Percentiles rank a stretch among this genome's conserved stretches.
phyloP scores from a whole-genome alignment of 2,329 filamentous ascomycete species.

The Neurospora sp. region DNA sequence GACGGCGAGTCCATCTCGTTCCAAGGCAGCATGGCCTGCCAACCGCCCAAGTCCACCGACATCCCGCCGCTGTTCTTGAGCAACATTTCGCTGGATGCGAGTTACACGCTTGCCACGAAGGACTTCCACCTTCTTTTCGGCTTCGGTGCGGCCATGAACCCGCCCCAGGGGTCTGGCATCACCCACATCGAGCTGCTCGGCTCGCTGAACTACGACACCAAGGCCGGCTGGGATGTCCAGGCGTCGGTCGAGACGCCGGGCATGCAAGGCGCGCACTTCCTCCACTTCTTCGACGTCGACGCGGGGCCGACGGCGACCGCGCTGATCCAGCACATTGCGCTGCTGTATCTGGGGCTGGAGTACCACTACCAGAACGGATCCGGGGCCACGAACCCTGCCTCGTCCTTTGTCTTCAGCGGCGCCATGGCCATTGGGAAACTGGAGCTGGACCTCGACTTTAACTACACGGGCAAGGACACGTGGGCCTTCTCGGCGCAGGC shows the following conservation, averaged over 20 bases:
- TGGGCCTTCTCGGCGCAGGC: slow-evolving; percentile 6
- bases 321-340: slow-evolving; percentile 11
- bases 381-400: background rate
- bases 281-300: slow-evolving; percentile 9
- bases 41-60: background rate
- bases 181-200: slow-evolving; percentile 3
- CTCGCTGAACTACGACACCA: slow-evolving; percentile 4
- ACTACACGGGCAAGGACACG: background rate
- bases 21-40: slow-evolving; percentile 1
- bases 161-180: background rate
- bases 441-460: slow-evolving; percentile 4
- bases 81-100: background rate
- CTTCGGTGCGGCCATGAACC: slow-evolving; percentile 2
- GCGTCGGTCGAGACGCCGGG: slow-evolving; percentile 1
- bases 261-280: slow-evolving; percentile 7
- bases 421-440: background rate
- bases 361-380: slow-evolving; percentile 12
- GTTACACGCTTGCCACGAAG: background rate
- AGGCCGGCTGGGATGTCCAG: slow-evolving; percentile 5
- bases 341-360: slow-evolving; percentile 9
- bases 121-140: slow-evolving; percentile 1
- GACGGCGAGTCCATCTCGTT: slow-evolving; percentile 1
- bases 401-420: slow-evolving; percentile 4
- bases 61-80: slow-evolving; percentile 1
- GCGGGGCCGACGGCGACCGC: slow-evolving; percentile 8